These are phyloP conservation scores for Teratosphaeria viscida DNA, from an alignment of 2,329 filamentous ascomycete species.

Conservation along the genomic window DNA sequence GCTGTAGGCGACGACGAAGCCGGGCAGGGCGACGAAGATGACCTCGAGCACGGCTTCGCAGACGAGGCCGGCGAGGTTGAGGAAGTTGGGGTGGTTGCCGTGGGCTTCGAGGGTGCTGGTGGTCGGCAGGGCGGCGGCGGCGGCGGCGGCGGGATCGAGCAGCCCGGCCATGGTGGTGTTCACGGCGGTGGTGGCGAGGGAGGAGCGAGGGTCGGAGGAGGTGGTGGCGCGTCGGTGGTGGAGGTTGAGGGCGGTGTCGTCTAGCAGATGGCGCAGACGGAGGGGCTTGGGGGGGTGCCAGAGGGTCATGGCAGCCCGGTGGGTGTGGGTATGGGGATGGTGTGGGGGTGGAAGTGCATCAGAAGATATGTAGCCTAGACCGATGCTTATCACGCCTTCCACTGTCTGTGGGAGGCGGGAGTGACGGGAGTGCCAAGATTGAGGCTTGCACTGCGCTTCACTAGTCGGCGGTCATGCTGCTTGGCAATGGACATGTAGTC, in stretches of 20 bases:
- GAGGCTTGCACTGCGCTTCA: background rate
- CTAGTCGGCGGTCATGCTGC: background rate
- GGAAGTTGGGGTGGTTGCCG: constrained; percentile 50
- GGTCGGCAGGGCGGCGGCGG: too few relatives aligned
- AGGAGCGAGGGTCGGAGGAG: constrained; percentile 12
- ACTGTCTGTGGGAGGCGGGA: background rate
- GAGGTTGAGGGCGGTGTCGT: constrained; percentile 22
- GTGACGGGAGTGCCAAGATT: too few relatives aligned
- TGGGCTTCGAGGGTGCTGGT: constrained; percentile 4
- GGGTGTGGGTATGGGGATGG: background rate
- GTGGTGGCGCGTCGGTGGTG: background rate
- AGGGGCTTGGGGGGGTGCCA: constrained; percentile 41
- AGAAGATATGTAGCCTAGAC: too few relatives aligned
- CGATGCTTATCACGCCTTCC: too few relatives aligned
- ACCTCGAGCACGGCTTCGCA: constrained; percentile 94
- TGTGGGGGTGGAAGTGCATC: background rate
- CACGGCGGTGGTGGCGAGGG: constrained; percentile 20
- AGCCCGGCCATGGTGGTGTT: constrained; percentile 18
- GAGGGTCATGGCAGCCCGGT: constrained; percentile 27
- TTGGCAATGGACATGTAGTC: background rate
- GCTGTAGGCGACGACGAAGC: constrained; percentile 79
- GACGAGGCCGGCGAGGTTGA: constrained; percentile 66
- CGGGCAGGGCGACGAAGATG: constrained; percentile 85
- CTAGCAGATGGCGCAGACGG: constrained; percentile 21
- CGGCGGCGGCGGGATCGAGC: constrained; percentile 1